Evolutionary conservation across 176 grass and related monocot species (phyloP).

Genomic region (Ampelocalamus luodianensis): DNA sequence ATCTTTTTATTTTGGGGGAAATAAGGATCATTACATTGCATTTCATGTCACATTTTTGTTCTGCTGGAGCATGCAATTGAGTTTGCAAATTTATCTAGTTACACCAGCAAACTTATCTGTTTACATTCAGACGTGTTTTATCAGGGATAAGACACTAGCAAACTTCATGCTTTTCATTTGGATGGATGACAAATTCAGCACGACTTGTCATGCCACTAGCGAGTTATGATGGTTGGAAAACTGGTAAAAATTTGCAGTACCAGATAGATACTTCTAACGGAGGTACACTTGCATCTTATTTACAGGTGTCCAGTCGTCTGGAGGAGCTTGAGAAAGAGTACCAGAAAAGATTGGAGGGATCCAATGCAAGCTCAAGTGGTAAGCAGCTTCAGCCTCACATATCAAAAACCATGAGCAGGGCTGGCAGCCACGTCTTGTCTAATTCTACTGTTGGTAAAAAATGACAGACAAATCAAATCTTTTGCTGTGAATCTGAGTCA

Average conservation of each 20-base stretch:
- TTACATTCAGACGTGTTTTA: background rate
- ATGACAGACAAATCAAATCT: background rate
- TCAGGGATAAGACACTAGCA: background rate
- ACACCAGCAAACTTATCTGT: background rate
- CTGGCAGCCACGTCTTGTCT: constrained; percentile 42
- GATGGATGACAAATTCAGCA: background rate
- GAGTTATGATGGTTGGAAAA: background rate
- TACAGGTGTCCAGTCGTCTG: constrained; percentile 72
- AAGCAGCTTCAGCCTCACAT: constrained; percentile 55
- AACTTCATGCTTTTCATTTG: background rate
- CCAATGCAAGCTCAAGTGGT: constrained; percentile 49
- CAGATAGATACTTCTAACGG: background rate
- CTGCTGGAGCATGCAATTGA: background rate
- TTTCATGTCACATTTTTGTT: constrained; percentile 1
- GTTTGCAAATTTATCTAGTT: background rate
- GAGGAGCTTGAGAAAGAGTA: constrained; percentile 74
- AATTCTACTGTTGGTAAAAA: constrained; percentile 48
- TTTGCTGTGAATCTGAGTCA: background rate
- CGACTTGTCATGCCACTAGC: background rate
- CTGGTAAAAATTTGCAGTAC: background rate
- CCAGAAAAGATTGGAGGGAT: constrained; percentile 48
- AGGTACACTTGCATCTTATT: constrained; percentile 8
- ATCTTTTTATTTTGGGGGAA: no score
- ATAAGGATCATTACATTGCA: background rate
- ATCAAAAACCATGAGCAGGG: constrained; percentile 62